Base-by-base conservation (phyloP, 2,329 filamentous ascomycete genomes). In the Microdochium trichocladiopsis region DNA sequence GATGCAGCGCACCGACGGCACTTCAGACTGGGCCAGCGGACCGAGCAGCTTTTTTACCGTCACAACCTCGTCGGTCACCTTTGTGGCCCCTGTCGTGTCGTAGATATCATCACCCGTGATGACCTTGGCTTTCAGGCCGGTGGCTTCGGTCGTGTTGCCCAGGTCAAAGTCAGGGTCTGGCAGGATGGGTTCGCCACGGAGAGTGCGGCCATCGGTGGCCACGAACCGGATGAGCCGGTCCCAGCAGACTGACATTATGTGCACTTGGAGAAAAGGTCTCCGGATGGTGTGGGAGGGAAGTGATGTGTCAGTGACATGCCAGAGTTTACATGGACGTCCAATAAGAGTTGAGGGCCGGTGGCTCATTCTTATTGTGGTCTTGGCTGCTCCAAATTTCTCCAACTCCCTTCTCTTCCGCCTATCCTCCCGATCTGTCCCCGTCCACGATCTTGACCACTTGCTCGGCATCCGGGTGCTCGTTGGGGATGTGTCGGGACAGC, bases 1-100 rank as follows among this genome's bases (percentile, higher is more conserved):
- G 56, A 79, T 71, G 57, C 77, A 79, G 45, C 75, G 64, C 21
- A 80, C 61, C 49, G 79, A 75, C 0, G 75, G 73, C 1, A 79
- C 72, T 51, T 78, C 75, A 9, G 65, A 62, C 16, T 60, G 61
- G 0, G 71, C 70, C 49, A 80, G 60, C 2, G 77, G 77, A 0
- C 74, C 72, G 0, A 80, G 66, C 2, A 79, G 61, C 53, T 66
- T 65, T 58, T 75, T 73, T 9, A 79, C 76, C 3, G 67, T 69
- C 5, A 72, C 75, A 31, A 72, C 64, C 55, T 77, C 70, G 33
- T 75, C 72, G 2, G 73, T 76, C 2, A 77, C 69, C 21, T 63
- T 67, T 0, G 75, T 77, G 18, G 61, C 59, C 6, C 73, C 62
- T 0, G 66, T 64, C 4, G 58, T 67, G 50, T 74, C 69, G 50